Percentiles rank a stretch among this genome's conserved stretches.
Conservation (phyloP, 2,329 filamentous ascomycete species). For the Monilinia fructicola region DNA sequence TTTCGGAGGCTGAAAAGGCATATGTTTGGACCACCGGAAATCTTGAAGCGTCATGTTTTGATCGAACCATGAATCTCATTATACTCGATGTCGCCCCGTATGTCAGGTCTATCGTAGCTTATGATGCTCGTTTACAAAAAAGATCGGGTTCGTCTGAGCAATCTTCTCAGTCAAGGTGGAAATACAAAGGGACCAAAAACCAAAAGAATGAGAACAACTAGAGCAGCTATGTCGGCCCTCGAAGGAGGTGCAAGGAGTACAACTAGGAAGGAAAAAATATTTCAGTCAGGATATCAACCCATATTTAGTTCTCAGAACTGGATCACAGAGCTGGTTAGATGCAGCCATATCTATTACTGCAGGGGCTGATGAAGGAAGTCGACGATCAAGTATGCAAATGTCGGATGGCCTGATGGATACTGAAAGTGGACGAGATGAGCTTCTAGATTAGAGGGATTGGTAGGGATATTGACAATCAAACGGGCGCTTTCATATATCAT, state of each 20-base stretch:
- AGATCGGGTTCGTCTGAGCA: constrained; percentile 62
- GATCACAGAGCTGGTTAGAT: constrained; percentile 40
- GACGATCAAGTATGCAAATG: constrained; percentile 18
- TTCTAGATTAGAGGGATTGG: background rate
- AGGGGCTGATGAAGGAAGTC: constrained; percentile 13
- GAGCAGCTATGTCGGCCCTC: constrained; percentile 72
- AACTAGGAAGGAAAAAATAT: constrained; percentile 68
- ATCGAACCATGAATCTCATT: constrained; percentile 66
- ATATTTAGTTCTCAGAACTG: constrained; percentile 64
- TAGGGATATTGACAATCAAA: too few species aligned
- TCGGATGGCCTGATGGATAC: constrained; percentile 5
- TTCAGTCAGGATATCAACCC: constrained; percentile 64
- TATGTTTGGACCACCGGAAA: constrained; percentile 40
- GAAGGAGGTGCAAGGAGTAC: constrained; percentile 69
- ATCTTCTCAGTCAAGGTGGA: constrained; percentile 60
- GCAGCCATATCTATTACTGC: constrained; percentile 24
- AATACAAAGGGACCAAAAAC: constrained; percentile 46
- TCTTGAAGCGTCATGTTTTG: constrained; percentile 73
- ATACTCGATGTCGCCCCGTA: constrained; percentile 82
- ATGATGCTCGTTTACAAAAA: constrained; percentile 70
- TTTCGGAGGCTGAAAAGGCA: constrained; percentile 52
- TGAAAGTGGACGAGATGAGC: constrained; percentile 19
- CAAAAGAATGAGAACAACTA: constrained; percentile 68
- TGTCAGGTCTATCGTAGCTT: constrained; percentile 78
- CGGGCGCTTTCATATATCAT: background rate